Base-by-base conservation (phyloP, 2,329 filamentous ascomycete genomes). In the Knufia petricola region DNA sequence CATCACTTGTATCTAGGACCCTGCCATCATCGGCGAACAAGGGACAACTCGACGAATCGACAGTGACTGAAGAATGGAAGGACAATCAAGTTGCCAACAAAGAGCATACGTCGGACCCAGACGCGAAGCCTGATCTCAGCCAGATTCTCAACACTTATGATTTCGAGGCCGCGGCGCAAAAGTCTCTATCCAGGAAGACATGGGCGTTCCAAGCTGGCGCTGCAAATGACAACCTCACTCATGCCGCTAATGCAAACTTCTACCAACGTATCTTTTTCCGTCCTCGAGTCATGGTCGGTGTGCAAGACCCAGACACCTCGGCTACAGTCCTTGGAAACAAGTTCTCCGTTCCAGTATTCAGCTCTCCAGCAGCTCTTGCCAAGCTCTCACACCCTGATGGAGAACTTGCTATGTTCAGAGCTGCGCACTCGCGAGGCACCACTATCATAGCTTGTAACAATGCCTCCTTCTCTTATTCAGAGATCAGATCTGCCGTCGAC, bases 391-490 rank as follows among this genome's bases (percentile, higher is more conserved):
- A 72, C 52, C 60, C 64, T 1, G 64, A 68, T 4, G 70, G 68
- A 1, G 70, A 73, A 51, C 59, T 66, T 12, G 68, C 67, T 0
- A 62, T 70, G 8, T 66, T 67, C 24, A 46, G 49, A 24, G 57
- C 45, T n/a, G 50, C 50, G 2, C 50, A 41, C 6, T 41, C 43
- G 10, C 39, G 50, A 26, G 56, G 55, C 1, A 52, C 51, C 12
- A 52, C 52, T 9, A 51, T 56, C n/a, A 49, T 53, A 38, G 51
- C 49, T 20, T 55, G 46, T 17, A 82, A 78, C 7, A 77, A 74
- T 43, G 77, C 79, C 1, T 78, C 76, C 0, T 82, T 73, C 55
- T 70, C 78, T 0, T 66, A 81, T 31, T 60, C 68, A 1, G 77
- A 81, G 48, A 74, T 83, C 24, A 32, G 32, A 10, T 64, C 69